These are phyloP conservation scores for Rhodotorula sp. DNA, from an alignment of 1,284 basidiomycete genomes.

Conservation along the genomic window DNA sequence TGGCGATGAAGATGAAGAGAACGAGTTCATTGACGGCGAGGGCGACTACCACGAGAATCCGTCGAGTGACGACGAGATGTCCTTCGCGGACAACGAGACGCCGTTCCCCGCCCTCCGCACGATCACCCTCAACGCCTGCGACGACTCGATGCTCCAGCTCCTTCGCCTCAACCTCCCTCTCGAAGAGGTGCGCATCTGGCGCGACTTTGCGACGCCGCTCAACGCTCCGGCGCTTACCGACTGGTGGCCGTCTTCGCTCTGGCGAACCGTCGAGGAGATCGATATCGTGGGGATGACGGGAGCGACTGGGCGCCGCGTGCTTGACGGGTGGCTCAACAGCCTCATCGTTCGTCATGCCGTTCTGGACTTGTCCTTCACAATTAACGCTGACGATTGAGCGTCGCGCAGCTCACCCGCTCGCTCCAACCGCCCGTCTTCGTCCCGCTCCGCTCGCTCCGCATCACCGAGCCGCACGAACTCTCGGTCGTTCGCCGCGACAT, in stretches of 20 bases:
- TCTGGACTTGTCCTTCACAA: not conserved
- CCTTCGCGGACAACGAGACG: too few species aligned
- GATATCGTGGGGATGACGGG: constrained; percentile 10
- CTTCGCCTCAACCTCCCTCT: not conserved
- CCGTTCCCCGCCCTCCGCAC: not conserved
- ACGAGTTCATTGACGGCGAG: too few species aligned
- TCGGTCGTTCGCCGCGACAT: not conserved
- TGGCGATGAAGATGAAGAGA: too few species aligned
- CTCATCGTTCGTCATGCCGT: not conserved
- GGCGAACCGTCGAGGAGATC: constrained; percentile 5
- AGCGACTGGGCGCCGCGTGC: not conserved
- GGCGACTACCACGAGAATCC: not conserved
- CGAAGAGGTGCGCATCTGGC: constrained; percentile 4
- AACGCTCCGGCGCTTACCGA: not conserved
- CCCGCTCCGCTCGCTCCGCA: constrained; percentile 15
- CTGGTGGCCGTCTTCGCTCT: constrained; percentile 9
- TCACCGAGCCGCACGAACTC: constrained; percentile 9
- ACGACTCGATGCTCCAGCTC: constrained; percentile 14
- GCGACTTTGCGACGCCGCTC: constrained; percentile 7
- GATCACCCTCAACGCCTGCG: constrained; percentile 8
- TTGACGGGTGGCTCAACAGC: not conserved
- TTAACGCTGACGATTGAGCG: not conserved
- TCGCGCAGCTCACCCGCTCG: not conserved
- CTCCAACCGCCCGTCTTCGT: not conserved
- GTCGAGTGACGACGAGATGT: not conserved